Evolutionary conservation across 1,284 basidiomycete species (phyloP), one percentile per base, ranked within the genome.

Genomic region (Pseudozyma thailandica): DNA sequence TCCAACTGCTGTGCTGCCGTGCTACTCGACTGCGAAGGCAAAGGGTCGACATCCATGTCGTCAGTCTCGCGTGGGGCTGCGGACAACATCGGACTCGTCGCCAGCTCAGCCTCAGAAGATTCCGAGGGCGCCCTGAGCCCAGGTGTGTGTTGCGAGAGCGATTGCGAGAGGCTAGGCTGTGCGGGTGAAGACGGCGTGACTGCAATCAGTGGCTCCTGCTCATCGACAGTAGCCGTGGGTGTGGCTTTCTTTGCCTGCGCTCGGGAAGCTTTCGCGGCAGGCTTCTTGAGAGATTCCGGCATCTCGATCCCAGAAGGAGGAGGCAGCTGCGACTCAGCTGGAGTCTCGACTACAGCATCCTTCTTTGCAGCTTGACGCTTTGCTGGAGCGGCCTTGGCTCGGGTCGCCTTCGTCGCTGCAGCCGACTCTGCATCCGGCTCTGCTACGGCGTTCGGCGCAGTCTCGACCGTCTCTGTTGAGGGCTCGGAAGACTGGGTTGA

Each of bases 81-180:
- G 13, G 46, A 59, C 10, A 72, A 50, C 60, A 72, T 50, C 13
- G 70, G 70, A 21, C 70, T 72, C 9, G 70, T 72, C 6, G 70
- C 70, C 6, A 72, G 53, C 38, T 68, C 70, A 8, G 59, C 64
- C 43, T 72, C 64, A 4, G 64, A 72, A 2, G 64, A 57, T 20
- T 60, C 60, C 4, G 70, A 68, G 4, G 59, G 59, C 7, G 56
- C 59, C 13, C 64, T 33, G 1, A 72, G 45, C 15, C 54, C 48
- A 16, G 48, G 15, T 21, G 25, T 9, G 12, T 38, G 28, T n/a
- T 30, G 28, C 4, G 59, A 20, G 4, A 48, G 15, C 25, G 42
- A 26, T 18, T 50, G 58, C 43, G 54, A 45, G 7, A 30, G 15
- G n/a, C 13, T 33, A 18, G 53, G 42, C 0, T 48, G 30, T 12